Evolutionary conservation across 2,329 filamentous ascomycete genomes (phyloP).

Genomic region (Paecilomyces niveus): DNA sequence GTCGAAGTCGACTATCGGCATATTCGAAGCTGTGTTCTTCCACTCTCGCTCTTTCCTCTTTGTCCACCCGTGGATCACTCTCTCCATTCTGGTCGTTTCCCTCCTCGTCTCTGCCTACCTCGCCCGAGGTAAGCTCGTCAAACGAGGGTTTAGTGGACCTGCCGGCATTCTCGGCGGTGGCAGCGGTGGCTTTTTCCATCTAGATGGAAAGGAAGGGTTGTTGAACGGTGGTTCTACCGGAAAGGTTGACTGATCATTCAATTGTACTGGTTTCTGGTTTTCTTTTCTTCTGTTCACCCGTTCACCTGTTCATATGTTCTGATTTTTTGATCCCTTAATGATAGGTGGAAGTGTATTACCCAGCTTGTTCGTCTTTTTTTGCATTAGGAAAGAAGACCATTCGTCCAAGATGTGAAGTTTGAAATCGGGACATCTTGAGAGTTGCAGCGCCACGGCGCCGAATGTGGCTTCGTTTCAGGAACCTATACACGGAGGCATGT

Average conservation of each 20-base stretch:
- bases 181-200: slow-evolving; percentile 38
- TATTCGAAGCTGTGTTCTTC: slow-evolving; percentile 41
- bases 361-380: slow-evolving; percentile 1
- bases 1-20: slow-evolving; percentile 43
- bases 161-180: slow-evolving; percentile 31
- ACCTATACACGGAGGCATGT: background rate
- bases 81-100: slow-evolving; percentile 31
- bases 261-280: slow-evolving; percentile 1
- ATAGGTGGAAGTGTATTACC: slow-evolving; percentile 1
- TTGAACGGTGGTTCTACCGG: slow-evolving; percentile 36
- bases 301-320: slow-evolving; percentile 2
- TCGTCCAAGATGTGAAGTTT: background rate
- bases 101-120: slow-evolving; percentile 26
- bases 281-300: background rate
- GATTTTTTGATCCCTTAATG: background rate
- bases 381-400: background rate
- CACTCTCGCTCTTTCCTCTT: slow-evolving; percentile 35
- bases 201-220: slow-evolving; percentile 43
- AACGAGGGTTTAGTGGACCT: slow-evolving; percentile 16
- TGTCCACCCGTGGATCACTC: slow-evolving; percentile 38
- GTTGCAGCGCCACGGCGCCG: background rate
- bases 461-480: background rate
- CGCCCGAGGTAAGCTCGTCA: slow-evolving; percentile 24
- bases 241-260: slow-evolving; percentile 38
- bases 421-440: background rate